Evolutionary conservation across 2,329 filamentous ascomycete genomes (phyloP), one percentile per base, ranked within the genome.

Genomic region (Xylaria sp.): DNA sequence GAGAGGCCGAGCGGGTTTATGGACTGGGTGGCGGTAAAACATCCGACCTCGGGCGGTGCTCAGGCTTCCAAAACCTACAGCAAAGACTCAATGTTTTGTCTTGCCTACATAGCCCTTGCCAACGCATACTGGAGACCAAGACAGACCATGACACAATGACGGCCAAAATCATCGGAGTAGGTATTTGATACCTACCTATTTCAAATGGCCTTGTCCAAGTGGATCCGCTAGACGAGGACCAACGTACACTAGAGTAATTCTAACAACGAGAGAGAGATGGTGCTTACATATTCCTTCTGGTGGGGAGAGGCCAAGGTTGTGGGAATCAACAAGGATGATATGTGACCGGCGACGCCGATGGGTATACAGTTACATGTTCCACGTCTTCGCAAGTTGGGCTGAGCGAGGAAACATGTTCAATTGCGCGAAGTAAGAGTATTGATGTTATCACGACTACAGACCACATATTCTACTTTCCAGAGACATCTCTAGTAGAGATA

Each of bases 111-210:
- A 10, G 13, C 11, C 13, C 13, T 19, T 43, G 3, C 25, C 10
- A 21, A 38, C 8, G 23, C 38, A 43, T 38, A 31, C 8, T 49
- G 3, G 17, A 33, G 15, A 25, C 35, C 7, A 19, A 48, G 40
- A 5, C n/a, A 33, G 15, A 25, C 35, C 7, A 19, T 53, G 40
- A n/a, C 17, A 8, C 27, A 37, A n/a, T 37, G n/a, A 49, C 15
- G 11, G 13, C 17, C 15, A 48, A 17, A 19, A 33, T 53, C 27
- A 49, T 31, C 13, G 4, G 11, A 44, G 35, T 23, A 54, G 38
- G 35, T 23, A 54, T 54, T 35, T 49, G 48, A 54, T 46, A 17
- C n/a, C n/a, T n/a, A n/a, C n/a, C n/a, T n/a, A n/a, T 38, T 44
- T 25, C 21, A 11, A 29, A 43, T 19, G 6, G 11, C n/a, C 37